Evolutionary conservation across 345 rosid genomes (phyloP).

Genomic region (Punica granatum): DNA sequence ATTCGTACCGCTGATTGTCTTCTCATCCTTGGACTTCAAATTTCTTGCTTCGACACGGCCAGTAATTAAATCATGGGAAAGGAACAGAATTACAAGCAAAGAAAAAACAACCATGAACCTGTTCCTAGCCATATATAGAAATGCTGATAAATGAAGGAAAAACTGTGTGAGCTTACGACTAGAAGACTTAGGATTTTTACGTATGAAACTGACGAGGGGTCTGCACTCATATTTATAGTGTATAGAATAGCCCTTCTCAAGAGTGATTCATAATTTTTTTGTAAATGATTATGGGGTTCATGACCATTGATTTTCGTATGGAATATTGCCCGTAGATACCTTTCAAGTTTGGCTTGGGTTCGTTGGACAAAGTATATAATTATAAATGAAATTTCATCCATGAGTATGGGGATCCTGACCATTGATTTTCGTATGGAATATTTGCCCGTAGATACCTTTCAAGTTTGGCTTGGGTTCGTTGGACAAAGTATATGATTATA

Average conservation of each 20-base stretch:
- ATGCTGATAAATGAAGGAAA: not conserved
- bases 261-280: not conserved
- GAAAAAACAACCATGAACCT: not conserved
- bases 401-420: too few species aligned
- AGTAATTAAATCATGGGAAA: not conserved
- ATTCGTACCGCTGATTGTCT: not conserved
- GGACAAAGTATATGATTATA: too few species aligned
- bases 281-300: too few species aligned
- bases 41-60: slow-evolving; percentile 1
- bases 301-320: too few species aligned
- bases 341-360: too few species aligned
- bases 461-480: too few species aligned
- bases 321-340: too few species aligned
- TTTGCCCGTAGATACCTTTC: too few species aligned
- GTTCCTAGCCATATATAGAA: slow-evolving; percentile 1
- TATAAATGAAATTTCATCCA: too few species aligned
- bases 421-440: too few species aligned
- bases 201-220: not conserved
- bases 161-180: not conserved
- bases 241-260: not conserved
- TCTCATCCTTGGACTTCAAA: not conserved
- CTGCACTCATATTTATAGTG: not conserved
- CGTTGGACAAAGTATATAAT: too few species aligned
- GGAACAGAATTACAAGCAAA: slow-evolving; percentile 1
- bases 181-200: not conserved